A percentile compares a stretch with the other conserved stretches of the same genome.
phyloP scores from a whole-genome alignment of 2,329 filamentous ascomycete species.

The Calonectria fujianensis region DNA sequence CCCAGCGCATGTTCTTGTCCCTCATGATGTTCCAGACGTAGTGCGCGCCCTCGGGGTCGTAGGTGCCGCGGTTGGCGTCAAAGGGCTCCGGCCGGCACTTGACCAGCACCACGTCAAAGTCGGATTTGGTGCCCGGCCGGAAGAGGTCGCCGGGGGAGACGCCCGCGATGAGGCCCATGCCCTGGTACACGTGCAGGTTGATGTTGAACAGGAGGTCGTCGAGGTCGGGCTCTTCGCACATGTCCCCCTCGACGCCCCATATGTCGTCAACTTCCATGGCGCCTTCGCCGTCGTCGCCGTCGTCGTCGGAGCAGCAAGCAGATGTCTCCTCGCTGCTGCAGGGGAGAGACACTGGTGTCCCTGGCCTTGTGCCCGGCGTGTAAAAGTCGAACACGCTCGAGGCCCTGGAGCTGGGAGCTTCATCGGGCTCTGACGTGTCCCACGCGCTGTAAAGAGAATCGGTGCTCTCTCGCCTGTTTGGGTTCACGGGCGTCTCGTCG shows the following conservation, averaged over 20 bases:
- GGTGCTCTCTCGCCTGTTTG: slow-evolving; percentile 6
- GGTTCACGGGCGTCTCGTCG: not conserved
- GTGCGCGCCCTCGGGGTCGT: slow-evolving; percentile 30
- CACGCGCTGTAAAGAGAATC: slow-evolving; percentile 14
- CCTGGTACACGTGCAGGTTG: slow-evolving; percentile 49
- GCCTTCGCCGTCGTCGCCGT: slow-evolving; percentile 40
- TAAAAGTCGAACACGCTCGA: slow-evolving; percentile 45
- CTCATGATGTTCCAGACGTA: slow-evolving; percentile 46
- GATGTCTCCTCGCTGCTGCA: slow-evolving; percentile 41
- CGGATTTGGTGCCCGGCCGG: slow-evolving; percentile 35
- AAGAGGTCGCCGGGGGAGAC: slow-evolving; percentile 50
- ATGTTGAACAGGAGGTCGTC: slow-evolving; percentile 47
- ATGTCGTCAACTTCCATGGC: slow-evolving; percentile 40
- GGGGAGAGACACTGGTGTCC: slow-evolving; percentile 34
- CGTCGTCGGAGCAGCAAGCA: slow-evolving; percentile 39
- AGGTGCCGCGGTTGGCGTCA: slow-evolving; percentile 10
- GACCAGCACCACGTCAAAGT: slow-evolving; percentile 50
- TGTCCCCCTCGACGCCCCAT: slow-evolving; percentile 34
- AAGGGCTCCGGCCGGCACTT: slow-evolving; percentile 44
- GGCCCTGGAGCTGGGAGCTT: slow-evolving; percentile 30
- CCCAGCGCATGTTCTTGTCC: slow-evolving; percentile 50
- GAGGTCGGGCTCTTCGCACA: slow-evolving; percentile 27
- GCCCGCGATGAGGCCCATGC: slow-evolving; percentile 47
- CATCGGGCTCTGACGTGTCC: slow-evolving; percentile 8
- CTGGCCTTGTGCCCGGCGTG: slow-evolving; percentile 28